Conservation (phyloP, 75 land plant genomes). For the Adiantum capillusveneris region DNA sequence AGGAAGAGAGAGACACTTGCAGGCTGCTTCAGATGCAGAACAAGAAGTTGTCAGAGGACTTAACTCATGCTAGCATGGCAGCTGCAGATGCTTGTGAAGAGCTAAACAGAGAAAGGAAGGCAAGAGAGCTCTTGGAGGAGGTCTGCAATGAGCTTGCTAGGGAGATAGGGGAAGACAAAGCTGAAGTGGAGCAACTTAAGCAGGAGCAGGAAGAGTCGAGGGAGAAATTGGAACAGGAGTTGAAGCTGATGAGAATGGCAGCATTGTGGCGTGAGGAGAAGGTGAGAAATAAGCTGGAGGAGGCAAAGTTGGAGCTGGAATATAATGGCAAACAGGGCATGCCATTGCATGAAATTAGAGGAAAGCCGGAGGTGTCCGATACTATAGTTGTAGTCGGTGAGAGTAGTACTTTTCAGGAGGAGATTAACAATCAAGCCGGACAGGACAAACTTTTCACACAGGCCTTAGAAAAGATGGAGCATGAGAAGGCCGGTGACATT, state of each 20-base stretch:
- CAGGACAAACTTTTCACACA: no score
- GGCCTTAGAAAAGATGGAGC: no score
- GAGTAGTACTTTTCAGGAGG: no score
- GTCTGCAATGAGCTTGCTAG: slow-evolving; percentile 86
- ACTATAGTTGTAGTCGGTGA: no score
- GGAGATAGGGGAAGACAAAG: slow-evolving; percentile 89
- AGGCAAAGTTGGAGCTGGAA: no score
- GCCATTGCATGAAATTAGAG: no score
- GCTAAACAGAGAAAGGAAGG: slow-evolving; percentile 28
- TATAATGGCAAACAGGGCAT: no score
- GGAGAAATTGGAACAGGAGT: slow-evolving; percentile 88
- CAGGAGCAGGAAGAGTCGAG: slow-evolving; percentile 55
- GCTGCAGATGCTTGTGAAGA: slow-evolving; percentile 21
- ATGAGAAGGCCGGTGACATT: no score
- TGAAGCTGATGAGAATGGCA: slow-evolving; percentile 96
- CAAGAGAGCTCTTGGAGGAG: slow-evolving; percentile 35
- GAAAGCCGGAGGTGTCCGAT: no score
- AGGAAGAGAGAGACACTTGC: slow-evolving; percentile 23
- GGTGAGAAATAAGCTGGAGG: slow-evolving; percentile 16
- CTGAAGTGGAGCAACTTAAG: slow-evolving; percentile 68
- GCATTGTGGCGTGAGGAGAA: slow-evolving; percentile 94
- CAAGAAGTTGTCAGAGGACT: slow-evolving; percentile 22
- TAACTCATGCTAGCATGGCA: slow-evolving; percentile 25
- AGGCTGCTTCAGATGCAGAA: slow-evolving; percentile 14
- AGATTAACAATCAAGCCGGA: no score